Base-by-base conservation (phyloP, 352 stramenopile genomes). In the Plasmopara halstedii region DNA sequence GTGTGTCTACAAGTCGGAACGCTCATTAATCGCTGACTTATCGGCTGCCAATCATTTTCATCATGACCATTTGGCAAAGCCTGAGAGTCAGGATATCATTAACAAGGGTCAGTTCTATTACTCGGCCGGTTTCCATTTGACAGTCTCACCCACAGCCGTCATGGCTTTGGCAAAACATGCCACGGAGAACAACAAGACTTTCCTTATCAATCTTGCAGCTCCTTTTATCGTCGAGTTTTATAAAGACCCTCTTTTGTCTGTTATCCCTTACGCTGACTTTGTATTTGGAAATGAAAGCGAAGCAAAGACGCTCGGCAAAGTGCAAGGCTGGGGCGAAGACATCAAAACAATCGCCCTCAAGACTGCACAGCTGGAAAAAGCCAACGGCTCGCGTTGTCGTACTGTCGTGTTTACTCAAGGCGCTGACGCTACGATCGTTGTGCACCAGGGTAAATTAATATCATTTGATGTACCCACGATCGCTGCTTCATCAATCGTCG, bases 201-300 rank as follows among this genome's bases (percentile, higher is more conserved):
- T 99, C 62, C 77, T 94, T 62, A 69, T 99, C 35, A 99, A 99
- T 77, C 79, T 99, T 11, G 96, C 92, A 33, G 97, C 97, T 35
- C 95, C 96, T 4, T 99, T 99, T 72, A 91, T 99, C 51, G 85
- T 98, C 38, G 86, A 99, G 64, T 98, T 92, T 58, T 99, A 99
- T 75, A 96, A 88, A 46, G 95, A 98, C 60, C 87, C 96, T 50
- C 70, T 99, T 34, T 83, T 97, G 62, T 78, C 79, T 14, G 85
- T 83, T 13, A 73, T 99, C 53, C 70, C 84, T 34, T 98, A 96
- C 78, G 93, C 93, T 34, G 96, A 99, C 73, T 99, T 96, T 66
- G 80, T 99, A 23, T 99, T 99, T 59, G 95, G 92, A 34, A 99
- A 99, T 64, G 96, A 99, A 73, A 97, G 72, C 63, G 97, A 99